Conservation (phyloP, 768 basidiomycete species). For the Inosperma sp. region DNA sequence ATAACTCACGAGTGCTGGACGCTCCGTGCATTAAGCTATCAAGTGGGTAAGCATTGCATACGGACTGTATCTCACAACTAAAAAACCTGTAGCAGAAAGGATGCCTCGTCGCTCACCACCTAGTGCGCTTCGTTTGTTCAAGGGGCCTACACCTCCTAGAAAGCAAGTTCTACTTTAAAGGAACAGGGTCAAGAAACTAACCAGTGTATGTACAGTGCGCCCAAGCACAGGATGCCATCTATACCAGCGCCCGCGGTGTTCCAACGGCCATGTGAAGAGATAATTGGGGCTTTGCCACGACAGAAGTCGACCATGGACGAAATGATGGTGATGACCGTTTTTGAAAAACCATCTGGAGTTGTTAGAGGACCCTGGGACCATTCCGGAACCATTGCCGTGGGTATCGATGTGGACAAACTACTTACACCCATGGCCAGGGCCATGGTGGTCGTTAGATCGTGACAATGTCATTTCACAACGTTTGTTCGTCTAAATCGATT, state of each 20-base stretch:
- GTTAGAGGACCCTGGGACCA: conserved; percentile 56
- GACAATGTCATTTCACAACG: conserved; percentile 6
- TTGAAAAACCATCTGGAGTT: conserved; percentile 41
- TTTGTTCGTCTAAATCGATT: conserved; percentile 8
- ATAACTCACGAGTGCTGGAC: not conserved
- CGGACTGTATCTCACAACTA: not conserved
- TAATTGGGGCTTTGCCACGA: conserved; percentile 2
- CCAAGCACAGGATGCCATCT: conserved; percentile 64
- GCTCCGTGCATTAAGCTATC: not conserved
- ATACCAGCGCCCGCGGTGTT: conserved; percentile 51
- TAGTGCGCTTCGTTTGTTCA: conserved; percentile 54
- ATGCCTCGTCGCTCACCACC: conserved; percentile 73
- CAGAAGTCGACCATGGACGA: not conserved
- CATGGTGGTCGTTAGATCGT: conserved; percentile 34
- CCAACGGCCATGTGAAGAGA: conserved; percentile 28
- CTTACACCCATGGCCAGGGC: conserved; percentile 41
- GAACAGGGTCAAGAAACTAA: no score
- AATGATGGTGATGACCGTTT: conserved; percentile 9
- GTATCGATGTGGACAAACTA: conserved; percentile 44
- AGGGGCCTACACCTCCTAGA: conserved; percentile 60
- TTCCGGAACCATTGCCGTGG: no score
- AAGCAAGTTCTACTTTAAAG: conserved; percentile 31
- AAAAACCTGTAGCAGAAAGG: not conserved
- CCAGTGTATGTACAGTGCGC: no score
- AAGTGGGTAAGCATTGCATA: not conserved